Evolutionary conservation across 805 yeast genomes (phyloP).

Genomic region (Scheffersomyces amazonensis): DNA sequence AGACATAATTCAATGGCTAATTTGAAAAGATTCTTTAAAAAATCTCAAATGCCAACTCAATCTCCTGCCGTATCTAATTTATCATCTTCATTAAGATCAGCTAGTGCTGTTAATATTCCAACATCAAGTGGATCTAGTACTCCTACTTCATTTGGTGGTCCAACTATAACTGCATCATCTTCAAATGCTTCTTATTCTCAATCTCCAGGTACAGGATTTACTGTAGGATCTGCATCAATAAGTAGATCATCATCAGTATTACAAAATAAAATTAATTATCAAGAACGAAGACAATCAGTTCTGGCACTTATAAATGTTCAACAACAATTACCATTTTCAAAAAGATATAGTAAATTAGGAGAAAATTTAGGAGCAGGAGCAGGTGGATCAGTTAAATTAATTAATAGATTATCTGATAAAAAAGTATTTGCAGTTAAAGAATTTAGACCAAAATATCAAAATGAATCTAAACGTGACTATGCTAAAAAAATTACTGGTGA

Average conservation of each 20-base stretch:
- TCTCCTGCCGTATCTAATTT: conserved; percentile 18
- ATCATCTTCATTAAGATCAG: conserved; percentile 22
- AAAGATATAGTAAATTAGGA: conserved; percentile 71
- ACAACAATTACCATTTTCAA: conserved; percentile 28
- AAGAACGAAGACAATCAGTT: conserved; percentile 37
- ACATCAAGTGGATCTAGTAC: conserved; percentile 7
- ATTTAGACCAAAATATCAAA: conserved; percentile 68
- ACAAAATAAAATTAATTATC: conserved; percentile 26
- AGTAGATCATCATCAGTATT: conserved; percentile 28
- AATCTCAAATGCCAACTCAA: conserved; percentile 21
- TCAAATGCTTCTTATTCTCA: conserved; percentile 35
- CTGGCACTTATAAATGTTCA: conserved; percentile 20
- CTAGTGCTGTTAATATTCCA: conserved; percentile 9
- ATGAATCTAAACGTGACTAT: conserved; percentile 71
- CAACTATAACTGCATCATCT: conserved; percentile 22
- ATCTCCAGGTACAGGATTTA: conserved; percentile 23
- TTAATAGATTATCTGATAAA: conserved; percentile 65
- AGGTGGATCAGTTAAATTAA: conserved; percentile 79
- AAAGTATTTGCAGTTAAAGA: conserved; percentile 81
- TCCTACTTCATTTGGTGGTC: conserved; percentile 17
- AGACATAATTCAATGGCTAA: conserved; percentile 81
- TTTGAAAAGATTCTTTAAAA: conserved; percentile 68
- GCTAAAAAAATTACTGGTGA: conserved; percentile 89
- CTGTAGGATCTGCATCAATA: conserved; percentile 19
- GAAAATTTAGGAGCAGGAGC: conserved; percentile 82